Base-by-base conservation (phyloP, 768 basidiomycete species). In the Pleurotus salmoneostramineus region DNA sequence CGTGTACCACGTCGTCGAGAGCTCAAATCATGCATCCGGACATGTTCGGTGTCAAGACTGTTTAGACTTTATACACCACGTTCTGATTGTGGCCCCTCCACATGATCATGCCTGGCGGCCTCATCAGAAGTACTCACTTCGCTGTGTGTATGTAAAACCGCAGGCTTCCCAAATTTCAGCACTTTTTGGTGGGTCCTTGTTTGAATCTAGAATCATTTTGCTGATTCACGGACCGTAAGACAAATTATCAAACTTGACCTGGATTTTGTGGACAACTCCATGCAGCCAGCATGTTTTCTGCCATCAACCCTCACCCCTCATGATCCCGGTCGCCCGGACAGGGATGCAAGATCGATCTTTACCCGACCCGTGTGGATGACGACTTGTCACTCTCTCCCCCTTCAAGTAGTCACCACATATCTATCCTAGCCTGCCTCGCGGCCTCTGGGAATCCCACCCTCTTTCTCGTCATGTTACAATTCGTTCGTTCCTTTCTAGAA, bases 401-500 rank as follows among this genome's bases (percentile, higher is more conserved):
- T 36, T 55, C 36, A 11, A 43, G 40, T n/a, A 15, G 6, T 43
- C 40, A 40, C 40, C 43, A 31, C 52, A 43, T 55, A 35, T 55
- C 37, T 42, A 27, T 17, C 40, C 52, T 55, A 55, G 52, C 43
- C 36, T 55, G 52, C 52, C 52, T 40, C 52, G 52, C 35, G 52
- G 52, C 52, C 4, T 17, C 21, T 55, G 52, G 52, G 36, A 55
- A 55, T 31, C 48, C 27, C 33, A 8, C 48, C 52, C 37, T 55
- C 52, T n/a, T 55, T 55, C 35, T 17, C 48, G 27, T 49, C 48
- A 49, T 49, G 48, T 31, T 49, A 15, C 52, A 55, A 55, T 27
- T 55, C 37, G 40, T 37, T 17, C 52, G 52, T 44, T 55, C 52
- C 31, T 55, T 55, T 55, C 36, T 55, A 32, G 52, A 55, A 55